Evolutionary conservation across 768 basidiomycete species (phyloP), one percentile per base, ranked within the genome.

Genomic region (Amanita exitialis): DNA sequence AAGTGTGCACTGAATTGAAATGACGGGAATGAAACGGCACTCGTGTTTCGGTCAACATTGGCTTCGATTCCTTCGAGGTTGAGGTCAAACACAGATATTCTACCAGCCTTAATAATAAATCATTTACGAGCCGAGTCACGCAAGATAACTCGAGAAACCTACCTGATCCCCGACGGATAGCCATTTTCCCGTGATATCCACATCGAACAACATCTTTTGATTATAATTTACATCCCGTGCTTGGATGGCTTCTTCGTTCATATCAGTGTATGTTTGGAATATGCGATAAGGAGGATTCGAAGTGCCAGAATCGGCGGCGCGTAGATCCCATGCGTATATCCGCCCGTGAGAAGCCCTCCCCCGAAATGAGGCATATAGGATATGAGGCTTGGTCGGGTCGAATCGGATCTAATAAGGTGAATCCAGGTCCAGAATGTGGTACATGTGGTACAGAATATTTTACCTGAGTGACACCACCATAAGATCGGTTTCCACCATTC

Each of bases 341-440:
- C 60, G 59, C 13, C 50, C 42, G 16, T 44, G 42, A 32, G 50
- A 43, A 5, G 70, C 70, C n/a, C 70, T 70, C 10, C 86, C 73
- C 4, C 94, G 77, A 57, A 89, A 93, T 0, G 88, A 75, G 0
- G 86, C 85, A 54, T 88, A 95, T 23, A 97, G 63, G 1, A 88
- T 65, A 52, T 88, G 77, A 0, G 89, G 85, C 38, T 69, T 66
- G 16, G 68, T 66, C 0, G 89, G 88, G 58, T 93, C 86, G 66
- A 93, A 97, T 53, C 77, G 74, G 36, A 92, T 64, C 89, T 90
- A 41, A 1, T 12, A 20, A 21, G 20, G 10, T 1, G 39, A 20
- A 16, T 38, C 6, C 10, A 7, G 39, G 37, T 10, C 35, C n/a
- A 28, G 49, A 25, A 35, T 36, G 13, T 18, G 12, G 16, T 3